Evolutionary conservation across 441 rosid species (phyloP).

Genomic region (Gossypium gossypioides): DNA sequence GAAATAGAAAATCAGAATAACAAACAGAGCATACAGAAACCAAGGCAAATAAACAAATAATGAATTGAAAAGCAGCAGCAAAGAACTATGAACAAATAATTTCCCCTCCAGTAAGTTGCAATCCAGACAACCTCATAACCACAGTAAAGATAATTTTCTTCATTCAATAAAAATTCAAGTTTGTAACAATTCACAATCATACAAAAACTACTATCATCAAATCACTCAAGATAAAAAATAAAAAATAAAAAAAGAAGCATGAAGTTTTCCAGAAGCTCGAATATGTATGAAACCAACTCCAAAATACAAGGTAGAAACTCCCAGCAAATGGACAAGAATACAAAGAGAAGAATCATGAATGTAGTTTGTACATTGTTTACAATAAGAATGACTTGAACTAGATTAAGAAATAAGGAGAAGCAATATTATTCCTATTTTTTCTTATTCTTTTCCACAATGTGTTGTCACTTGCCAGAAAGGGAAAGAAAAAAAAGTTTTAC

Average conservation of each 20-base stretch:
- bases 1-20: constrained; percentile 2
- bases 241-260: not conserved
- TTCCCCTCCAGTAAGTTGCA: not conserved
- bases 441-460: not conserved
- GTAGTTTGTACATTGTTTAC: not conserved
- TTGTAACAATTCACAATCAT: constrained; percentile 2
- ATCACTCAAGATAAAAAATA: constrained; percentile 4
- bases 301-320: not conserved
- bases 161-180: not conserved
- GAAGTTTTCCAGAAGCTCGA: not conserved
- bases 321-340: not conserved
- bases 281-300: not conserved
- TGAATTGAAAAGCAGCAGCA: not conserved
- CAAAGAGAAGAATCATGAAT: not conserved
- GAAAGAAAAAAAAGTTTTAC: not conserved
- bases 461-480: not conserved
- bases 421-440: not conserved
- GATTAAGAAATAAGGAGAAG: not conserved
- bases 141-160: not conserved
- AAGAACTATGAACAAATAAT: constrained; percentile 5
- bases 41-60: not conserved
- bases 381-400: not conserved
- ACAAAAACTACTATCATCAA: not conserved
- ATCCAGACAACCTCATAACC: not conserved
- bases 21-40: not conserved